Evolutionary conservation across 2,329 filamentous ascomycete species (phyloP), one percentile per base, ranked within the genome.

Genomic region (Talaromyces sp.): DNA sequence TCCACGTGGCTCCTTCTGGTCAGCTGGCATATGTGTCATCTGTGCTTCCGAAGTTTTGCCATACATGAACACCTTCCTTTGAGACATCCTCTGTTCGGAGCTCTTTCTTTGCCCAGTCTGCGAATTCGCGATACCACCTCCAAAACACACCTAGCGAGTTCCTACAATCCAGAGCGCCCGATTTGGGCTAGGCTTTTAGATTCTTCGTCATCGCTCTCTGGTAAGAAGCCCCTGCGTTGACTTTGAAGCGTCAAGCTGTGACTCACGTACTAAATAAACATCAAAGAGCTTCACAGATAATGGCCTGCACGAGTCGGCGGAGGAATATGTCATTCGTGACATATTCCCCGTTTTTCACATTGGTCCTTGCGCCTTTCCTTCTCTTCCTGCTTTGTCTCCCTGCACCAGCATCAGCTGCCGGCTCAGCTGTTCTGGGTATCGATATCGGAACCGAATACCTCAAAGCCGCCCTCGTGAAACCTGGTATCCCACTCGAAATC

Each of bases 391-490:
- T 83, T 61, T 76, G 85, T 61, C 77, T 88, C 62, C 82, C 86
- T 68, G 78, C 79, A 27, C 79, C 79, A 64, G 82, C 84, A 58
- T 83, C 85, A 61, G 85, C 84, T 61, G 86, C 85, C 60, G 84
- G 85, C 42, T 86, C 91, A 8, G 91, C 92, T 59, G 93, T 98
- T 18, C 82, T 99, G 27, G 95, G 95, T 65, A 85, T 99, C 70
- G 95, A 99, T 78, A 83, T 99, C 60, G 95, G 95, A 68, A 97
- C 95, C 61, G 92, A 96, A 76, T 97, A 96, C 79, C 90, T 99
- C 80, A 99, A 98, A 81, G 94, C 94, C 31, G 88, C 91, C 14
- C 86, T 99, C 50, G 94, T 99, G 65, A 98, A 98, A 80, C 95
- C 95, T 2, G 95, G 95, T 64, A 94, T 96, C 58, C 95, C 95